A percentile compares a stretch with the other conserved stretches of the same genome.
phyloP scores from a whole-genome alignment of 257 asterid species.

The Solanum tarapatanum region DNA sequence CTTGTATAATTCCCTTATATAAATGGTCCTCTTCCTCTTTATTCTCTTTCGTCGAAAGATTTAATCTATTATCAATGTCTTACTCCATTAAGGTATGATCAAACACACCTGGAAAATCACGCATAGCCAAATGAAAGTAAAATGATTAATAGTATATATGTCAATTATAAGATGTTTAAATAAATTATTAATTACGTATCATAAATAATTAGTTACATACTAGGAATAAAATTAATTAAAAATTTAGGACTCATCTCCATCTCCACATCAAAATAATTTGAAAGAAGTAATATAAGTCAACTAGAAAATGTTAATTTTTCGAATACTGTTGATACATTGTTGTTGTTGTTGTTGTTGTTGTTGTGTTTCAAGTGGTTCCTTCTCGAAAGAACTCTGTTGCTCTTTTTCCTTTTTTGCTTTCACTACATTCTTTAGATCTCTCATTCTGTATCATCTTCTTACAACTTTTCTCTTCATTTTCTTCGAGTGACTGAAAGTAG shows the following conservation, averaged over 20 bases:
- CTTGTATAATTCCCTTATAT: neutral
- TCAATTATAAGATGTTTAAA: neutral
- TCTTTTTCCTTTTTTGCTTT: neutral
- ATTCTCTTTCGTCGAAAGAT: too few relatives aligned
- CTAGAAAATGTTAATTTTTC: neutral
- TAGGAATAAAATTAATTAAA: too few relatives aligned
- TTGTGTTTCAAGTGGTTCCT: neutral
- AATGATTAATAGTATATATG: neutral
- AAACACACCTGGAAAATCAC: neutral
- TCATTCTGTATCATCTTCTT: neutral
- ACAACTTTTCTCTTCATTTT: neutral
- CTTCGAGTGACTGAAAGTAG: neutral
- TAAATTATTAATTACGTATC: too few relatives aligned
- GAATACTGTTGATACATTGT: neutral
- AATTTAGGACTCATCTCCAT: neutral
- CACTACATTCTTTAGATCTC: neutral
- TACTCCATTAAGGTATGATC: neutral
- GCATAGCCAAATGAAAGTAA: neutral
- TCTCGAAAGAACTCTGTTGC: neutral
- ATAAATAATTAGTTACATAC: neutral
- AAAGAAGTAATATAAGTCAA: neutral
- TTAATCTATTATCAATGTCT: too few relatives aligned
- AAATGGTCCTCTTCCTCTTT: too few relatives aligned
- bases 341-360: neutral
- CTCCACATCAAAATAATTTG: neutral